phyloP scores from a whole-genome alignment of 1,139 yeast genomes.

The Debaryomyces nepalensis region DNA sequence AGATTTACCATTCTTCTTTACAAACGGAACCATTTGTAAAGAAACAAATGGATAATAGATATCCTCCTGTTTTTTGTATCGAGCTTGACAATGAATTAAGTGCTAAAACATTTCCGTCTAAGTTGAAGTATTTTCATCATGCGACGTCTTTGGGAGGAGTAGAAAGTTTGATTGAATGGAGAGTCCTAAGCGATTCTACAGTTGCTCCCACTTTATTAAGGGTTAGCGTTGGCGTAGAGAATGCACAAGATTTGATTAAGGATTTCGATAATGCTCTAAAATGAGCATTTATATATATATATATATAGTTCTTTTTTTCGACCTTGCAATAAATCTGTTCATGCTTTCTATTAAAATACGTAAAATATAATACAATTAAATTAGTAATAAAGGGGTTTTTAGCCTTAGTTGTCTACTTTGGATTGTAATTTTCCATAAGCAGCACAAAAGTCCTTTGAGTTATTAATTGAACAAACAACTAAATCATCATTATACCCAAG shows the following conservation, averaged over 20 bases:
- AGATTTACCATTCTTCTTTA: conserved; percentile 72
- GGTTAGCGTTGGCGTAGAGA: conserved; percentile 80
- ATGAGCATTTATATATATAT: background rate
- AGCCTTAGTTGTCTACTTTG: background rate
- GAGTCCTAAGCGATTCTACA: conserved; percentile 70
- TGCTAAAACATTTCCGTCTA: conserved; percentile 70
- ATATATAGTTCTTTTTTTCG: background rate
- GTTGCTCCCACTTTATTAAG: conserved; percentile 64
- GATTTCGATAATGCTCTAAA: conserved; percentile 49
- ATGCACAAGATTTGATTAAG: conserved; percentile 68
- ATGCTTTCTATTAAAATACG: background rate
- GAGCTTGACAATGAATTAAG: conserved; percentile 52
- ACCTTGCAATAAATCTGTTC: background rate
- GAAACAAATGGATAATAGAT: conserved; percentile 67
- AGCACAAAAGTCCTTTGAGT: conserved; percentile 23
- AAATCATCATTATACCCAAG: conserved; percentile 26
- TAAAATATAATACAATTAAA: background rate
- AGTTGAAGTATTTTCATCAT: conserved; percentile 74
- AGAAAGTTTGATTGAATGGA: conserved; percentile 90
- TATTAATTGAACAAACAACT: conserved; percentile 26
- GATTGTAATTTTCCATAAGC: conserved; percentile 14
- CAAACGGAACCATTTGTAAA: conserved; percentile 69
- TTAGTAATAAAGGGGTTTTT: no score
- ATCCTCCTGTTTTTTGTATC: conserved; percentile 78
- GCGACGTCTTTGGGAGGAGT: conserved; percentile 96